Evolutionary conservation across 441 rosid genomes (phyloP), one percentile per base, ranked within the genome.

Genomic region (Flueggea neowawraea): DNA sequence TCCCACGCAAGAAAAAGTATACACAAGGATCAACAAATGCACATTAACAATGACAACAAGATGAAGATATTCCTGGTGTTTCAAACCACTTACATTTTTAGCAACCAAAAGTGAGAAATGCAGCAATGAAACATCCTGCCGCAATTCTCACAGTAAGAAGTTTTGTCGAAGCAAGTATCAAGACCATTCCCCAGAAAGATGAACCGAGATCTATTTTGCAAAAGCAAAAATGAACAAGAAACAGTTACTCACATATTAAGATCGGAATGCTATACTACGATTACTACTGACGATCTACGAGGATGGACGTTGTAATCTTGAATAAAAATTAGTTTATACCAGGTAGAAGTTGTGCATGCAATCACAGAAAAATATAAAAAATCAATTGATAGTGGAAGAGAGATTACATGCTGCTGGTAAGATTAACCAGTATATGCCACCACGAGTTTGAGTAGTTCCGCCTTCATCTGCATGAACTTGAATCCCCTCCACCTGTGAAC

Each of bases 151-250:
- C 93, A 39, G 97, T 80, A 36, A 84, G 54, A 43, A 88, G 84
- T 77, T 88, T 84, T 54, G 98, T 90, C 6, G 98, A 90, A 69
- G 97, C 94, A 73, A 92, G 91, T 64, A 92, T 85, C 81, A 92
- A 75, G 62, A 81, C 79, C 98, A 92, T 90, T 68, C 98, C 98
- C 98, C 98, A 92, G 76, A 92, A 92, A 41, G 98, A 92, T 50
- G 98, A 92, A 44, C 98, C 98, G 57, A 92, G 90, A 82, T 92
- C 98, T 92, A 76, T 59, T 63, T 54, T 52, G 36, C 48, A 39
- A 63, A 59, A 6, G n/a, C 43, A 36, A 13, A 57, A 8, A 36
- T 8, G n/a, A 47, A 47, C 50, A 47, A 10, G 9, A 36, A 8
- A 36, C 9, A 36, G 2, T 36, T 36, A 36, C 0, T 36, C 41